Base-by-base conservation (phyloP, 2,329 filamentous ascomycete genomes). In the Fusarium brevicatenulatum region DNA sequence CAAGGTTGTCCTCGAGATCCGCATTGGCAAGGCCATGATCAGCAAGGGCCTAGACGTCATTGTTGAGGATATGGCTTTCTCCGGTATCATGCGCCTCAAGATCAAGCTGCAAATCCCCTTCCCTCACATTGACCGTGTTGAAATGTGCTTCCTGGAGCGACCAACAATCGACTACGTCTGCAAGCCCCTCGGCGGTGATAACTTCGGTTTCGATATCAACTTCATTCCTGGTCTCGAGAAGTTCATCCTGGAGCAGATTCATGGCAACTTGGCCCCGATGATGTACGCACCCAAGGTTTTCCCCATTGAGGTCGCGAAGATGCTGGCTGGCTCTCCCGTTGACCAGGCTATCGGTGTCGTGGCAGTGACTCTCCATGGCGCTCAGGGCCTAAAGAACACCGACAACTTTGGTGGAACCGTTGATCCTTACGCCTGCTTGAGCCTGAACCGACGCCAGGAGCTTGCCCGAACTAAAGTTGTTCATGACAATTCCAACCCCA, bases 281-380 rank as follows among this genome's bases (percentile, higher is more conserved):
- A 97, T 99, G 94, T 99, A 99, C 80, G 92, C 91, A 42, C 96
- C 96, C 13, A 97, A 99, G 77, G 95, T 98, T 55, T 99, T 99
- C 86, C 96, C 96, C 21, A 96, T 99, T 74, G 96, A 99, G 80
- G 94, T 99, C 63, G 96, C 96, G 76, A 98, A 99, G 88, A 96
- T 99, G 94, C 87, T 99, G 72, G 93, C 95, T 47, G 96, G 96
- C 66, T 95, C 93, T 66, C 91, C 96, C 1, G 93, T 99, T 56
- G 97, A 99, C 80, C 94, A 97, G 83, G 96, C 96, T 16, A 94
- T 99, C 78, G 96, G 96, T 81, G 95, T 99, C 13, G 83, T 99
- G 59, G 95, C 95, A 30, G 87, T 99, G 69, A 97, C 95, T 11
- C 88, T 99, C 70, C 94, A 99, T 81, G 93, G 94, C 44, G 96